These are phyloP conservation scores for Mycena maculata DNA, from an alignment of 768 basidiomycete genomes.

Conservation along the genomic window DNA sequence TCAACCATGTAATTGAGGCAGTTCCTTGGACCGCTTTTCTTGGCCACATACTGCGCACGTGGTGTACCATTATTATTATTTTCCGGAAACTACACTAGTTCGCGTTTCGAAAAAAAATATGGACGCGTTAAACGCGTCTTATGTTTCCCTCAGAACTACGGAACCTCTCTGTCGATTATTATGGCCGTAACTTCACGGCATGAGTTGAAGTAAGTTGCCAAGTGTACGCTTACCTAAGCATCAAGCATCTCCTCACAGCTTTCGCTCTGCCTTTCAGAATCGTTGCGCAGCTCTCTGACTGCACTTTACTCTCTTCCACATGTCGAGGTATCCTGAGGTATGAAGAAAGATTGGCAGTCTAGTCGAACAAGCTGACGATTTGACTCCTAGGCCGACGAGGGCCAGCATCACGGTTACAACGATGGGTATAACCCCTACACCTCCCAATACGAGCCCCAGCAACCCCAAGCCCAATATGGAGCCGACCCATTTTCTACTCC, in stretches of 20 bases:
- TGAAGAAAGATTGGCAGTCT: neutral
- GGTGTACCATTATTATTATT: no score
- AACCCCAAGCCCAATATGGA: constrained; percentile 34
- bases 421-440: constrained; percentile 71
- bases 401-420: constrained; percentile 71
- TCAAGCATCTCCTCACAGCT: constrained; percentile 15
- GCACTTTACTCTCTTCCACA: constrained; percentile 27
- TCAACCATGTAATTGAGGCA: no score
- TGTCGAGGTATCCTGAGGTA: constrained; percentile 53
- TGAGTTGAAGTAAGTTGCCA: neutral
- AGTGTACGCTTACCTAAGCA: neutral
- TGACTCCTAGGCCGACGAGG: constrained; percentile 67
- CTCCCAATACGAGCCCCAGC: constrained; percentile 56
- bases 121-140: no score
- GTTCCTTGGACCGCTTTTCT: no score
- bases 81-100: no score
- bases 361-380: neutral
- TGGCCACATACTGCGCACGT: no score
- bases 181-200: no score
- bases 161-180: no score
- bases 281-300: constrained; percentile 20
- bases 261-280: neutral
- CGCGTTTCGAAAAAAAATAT: no score
- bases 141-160: no score
- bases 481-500: constrained; percentile 39